Evolutionary conservation across 768 basidiomycete species (phyloP), one percentile per base, ranked within the genome.

Genomic region (Termitomyces sp.): DNA sequence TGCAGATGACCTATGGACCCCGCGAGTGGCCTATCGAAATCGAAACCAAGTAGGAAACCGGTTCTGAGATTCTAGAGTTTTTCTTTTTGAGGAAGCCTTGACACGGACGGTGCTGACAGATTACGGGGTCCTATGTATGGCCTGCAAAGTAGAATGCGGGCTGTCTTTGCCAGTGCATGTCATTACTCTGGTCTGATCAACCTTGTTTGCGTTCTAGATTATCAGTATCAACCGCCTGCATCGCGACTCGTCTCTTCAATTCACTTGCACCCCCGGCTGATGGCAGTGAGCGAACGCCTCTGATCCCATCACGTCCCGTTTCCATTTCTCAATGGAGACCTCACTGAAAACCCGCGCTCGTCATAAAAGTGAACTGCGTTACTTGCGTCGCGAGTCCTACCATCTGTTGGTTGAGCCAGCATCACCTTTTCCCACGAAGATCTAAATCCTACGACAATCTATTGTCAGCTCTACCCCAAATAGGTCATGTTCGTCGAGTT

Each of bases 161-260:
- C 10, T 32, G 57, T 31, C 29, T 50, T 20, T 45, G 32, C 10
- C 25, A 25, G 25, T 25, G 25, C 25, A 25, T 25, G 40, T 32
- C 25, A 12, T 4, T 11, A 61, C 50, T 47, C 60, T 51, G 50
- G 60, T 50, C 47, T n/a, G 42, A 52, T 43, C 25, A 32, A 37
- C 15, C 17, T 29, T 17, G 15, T 17, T 42, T 15, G 15, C 5
- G 38, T 40, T 40, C 40, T 15, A 25, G 25, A 25, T 25, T 25
- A 25, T 25, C 25, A 25, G 25, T 25, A 25, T 25, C 25, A 25
- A 25, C 25, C 25, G 1, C 25, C 25, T 25, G 25, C 25, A 25
- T 25, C 25, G 25, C 25, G 25, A 25, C 25, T n/a, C 54, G 54
- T 55, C 40, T 17, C 53, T 31, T 12, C 14, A 25, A 10, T 29